Evolutionary conservation across 148 eudicot species (phyloP).

Genomic region (Cornus suecica): DNA sequence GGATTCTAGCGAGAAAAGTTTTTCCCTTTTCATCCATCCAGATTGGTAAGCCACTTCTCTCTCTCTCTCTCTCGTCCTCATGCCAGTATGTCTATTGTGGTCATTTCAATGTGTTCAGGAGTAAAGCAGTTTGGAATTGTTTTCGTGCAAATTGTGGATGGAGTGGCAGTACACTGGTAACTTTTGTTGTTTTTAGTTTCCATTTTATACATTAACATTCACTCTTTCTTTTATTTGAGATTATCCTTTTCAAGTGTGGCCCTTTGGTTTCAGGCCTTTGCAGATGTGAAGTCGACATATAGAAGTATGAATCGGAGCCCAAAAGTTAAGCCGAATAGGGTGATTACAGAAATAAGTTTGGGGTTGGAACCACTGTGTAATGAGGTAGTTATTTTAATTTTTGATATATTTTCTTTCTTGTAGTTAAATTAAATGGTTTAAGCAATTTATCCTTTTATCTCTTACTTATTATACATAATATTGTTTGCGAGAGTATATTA

Average conservation of each 20-base stretch:
- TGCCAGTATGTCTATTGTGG: neutral
- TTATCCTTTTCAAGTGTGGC: neutral
- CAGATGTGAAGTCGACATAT: conserved; percentile 43
- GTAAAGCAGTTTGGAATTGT: conserved; percentile 60
- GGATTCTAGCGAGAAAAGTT: conserved; percentile 44
- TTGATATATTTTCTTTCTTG: neutral
- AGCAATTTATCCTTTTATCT: neutral
- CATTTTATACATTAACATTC: neutral
- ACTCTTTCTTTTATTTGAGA: neutral
- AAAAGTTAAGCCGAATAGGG: conserved; percentile 36
- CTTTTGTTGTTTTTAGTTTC: conserved; percentile 1
- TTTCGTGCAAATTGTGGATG: conserved; percentile 79
- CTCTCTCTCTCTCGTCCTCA: neutral
- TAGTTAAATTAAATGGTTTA: neutral
- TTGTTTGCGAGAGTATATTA: neutral
- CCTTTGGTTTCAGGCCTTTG: conserved; percentile 55
- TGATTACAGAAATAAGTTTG: conserved; percentile 50
- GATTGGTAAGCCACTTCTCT: conserved; percentile 48
- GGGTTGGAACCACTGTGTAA: conserved; percentile 62
- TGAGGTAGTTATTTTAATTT: conserved; percentile 39
- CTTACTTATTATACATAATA: neutral
- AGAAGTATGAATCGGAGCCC: conserved; percentile 27
- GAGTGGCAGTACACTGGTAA: conserved; percentile 58
- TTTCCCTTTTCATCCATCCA: conserved; percentile 45
- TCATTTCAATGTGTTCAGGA: conserved; percentile 28